Base-by-base conservation (phyloP, 192 early-diverging fungal genomes). In the Coemansia sp. region DNA sequence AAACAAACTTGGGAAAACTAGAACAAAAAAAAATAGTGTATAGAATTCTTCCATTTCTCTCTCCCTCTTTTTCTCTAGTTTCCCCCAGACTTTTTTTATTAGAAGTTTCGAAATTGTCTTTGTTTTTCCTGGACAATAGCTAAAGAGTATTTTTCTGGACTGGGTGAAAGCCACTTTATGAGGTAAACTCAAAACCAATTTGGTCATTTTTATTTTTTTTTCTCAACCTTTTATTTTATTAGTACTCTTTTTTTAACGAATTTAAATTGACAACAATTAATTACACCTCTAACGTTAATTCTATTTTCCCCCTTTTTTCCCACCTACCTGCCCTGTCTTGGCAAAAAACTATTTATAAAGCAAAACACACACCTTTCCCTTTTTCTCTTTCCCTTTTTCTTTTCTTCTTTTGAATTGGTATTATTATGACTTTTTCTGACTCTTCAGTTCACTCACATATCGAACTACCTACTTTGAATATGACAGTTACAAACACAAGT, bases 1-100 rank as follows among this genome's bases (percentile, higher is more conserved):
- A 25, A 25, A 25, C 22, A 25, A 25, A 25, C 22, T 25, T 25
- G 22, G 22, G 22, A 25, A 25, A 25, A 25, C 22, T 25, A 25
- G 17, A 45, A 12, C 7, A 45, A 45, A 16, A 16, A 45, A 45
- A 45, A 45, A 45, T 16, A 16, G 7, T 45, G 11, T 16, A 45
- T 5, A 16, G 7, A 45, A 45, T 45, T 45, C 17, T 25, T 25
- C 22, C 22, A 25, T 25, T 25, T 25, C 22, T 25, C 22, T 25
- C 22, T 25, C 22, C 22, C 22, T 30, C 7, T 54, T 30, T 22
- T 54, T 5, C 25, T 6, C 25, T 54, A 12, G 18, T 54, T 54
- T 54, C 8, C 25, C 51, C 51, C 29, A 22, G 51, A 30, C 51
- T 54, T 54, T 54, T 30, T 54, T 30, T 30, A 51, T 51, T 25